phyloP scores from a whole-genome alignment of 2,329 filamentous ascomycete genomes.

The Dactylellina haptotyla region DNA sequence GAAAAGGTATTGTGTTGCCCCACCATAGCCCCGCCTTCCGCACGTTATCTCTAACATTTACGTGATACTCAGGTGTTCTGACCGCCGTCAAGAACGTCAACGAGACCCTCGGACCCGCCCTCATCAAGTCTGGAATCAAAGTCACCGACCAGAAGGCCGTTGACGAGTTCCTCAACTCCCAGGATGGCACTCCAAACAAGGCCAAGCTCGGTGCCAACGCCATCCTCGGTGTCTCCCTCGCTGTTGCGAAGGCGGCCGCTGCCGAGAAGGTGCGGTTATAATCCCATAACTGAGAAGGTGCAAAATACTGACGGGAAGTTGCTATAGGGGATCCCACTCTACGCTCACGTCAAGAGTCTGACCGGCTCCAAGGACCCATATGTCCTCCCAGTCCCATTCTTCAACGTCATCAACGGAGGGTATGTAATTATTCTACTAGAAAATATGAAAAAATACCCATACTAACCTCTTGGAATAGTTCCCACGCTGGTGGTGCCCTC shows the following conservation, averaged over 20 bases:
- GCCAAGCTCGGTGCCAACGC: constrained; percentile 87
- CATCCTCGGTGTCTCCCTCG: constrained; percentile 85
- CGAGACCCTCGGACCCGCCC: constrained; percentile 77
- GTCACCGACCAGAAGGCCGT: constrained; percentile 87
- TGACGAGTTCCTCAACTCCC: constrained; percentile 84
- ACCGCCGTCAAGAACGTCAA: constrained; percentile 91
- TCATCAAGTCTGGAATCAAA: constrained; percentile 84
- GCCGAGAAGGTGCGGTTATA: constrained; percentile 79
- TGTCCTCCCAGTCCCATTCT: constrained; percentile 88
- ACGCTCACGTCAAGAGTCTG: constrained; percentile 86
- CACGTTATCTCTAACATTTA: constrained; percentile 18
- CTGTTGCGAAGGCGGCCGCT: constrained; percentile 86
- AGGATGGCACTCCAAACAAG: constrained; percentile 88
- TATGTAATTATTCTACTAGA: constrained; percentile 15
- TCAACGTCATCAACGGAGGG: constrained; percentile 87
- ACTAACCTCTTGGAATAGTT: constrained; percentile 66
- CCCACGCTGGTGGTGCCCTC: constrained; percentile 94
- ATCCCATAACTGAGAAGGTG: background rate
- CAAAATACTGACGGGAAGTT: too few relatives aligned
- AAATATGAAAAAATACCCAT: background rate
- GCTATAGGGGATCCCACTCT: constrained; percentile 77
- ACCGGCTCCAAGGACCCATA: constrained; percentile 91
- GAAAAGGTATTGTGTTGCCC: constrained; percentile 73
- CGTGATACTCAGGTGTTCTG: constrained; percentile 68
- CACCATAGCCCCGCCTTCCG: background rate